A percentile compares a stretch with the other conserved stretches of the same genome.
phyloP scores from a whole-genome alignment of 768 basidiomycete species.

The Asterophora lycoperdoides region DNA sequence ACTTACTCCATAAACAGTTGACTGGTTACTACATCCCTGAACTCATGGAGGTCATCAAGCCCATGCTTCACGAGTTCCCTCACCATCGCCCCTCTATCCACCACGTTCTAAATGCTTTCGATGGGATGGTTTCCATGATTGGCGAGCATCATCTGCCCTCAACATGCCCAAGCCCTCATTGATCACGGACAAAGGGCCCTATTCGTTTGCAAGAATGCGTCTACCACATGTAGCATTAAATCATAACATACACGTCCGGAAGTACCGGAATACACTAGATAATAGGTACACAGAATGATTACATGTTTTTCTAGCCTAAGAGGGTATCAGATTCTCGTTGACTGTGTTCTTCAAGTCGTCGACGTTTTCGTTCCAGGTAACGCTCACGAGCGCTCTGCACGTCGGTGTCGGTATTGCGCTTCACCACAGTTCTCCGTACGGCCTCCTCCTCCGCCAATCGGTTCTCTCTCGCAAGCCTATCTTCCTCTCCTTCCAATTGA shows the following conservation, averaged over 20 bases:
- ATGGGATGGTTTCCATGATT: constrained; percentile 42
- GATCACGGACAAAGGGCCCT: not conserved
- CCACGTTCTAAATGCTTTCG: constrained; percentile 48
- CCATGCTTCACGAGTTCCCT: constrained; percentile 56
- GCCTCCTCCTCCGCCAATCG: constrained; percentile 59
- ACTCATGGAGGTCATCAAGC: constrained; percentile 48
- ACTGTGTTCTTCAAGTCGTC: constrained; percentile 51
- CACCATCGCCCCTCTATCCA: constrained; percentile 47
- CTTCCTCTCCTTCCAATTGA: constrained; percentile 75
- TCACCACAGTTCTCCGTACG: constrained; percentile 61
- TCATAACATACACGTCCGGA: constrained; percentile 6
- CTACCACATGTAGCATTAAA: not conserved
- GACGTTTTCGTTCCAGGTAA: constrained; percentile 76
- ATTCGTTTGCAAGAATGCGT: not conserved
- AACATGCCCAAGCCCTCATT: constrained; percentile 17
- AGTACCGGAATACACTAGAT: constrained; percentile 1
- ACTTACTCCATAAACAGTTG: constrained; percentile 33
- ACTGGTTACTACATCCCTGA: constrained; percentile 57
- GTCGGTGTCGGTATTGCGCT: constrained; percentile 71
- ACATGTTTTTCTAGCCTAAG: constrained; percentile 2
- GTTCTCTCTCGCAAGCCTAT: constrained; percentile 52
- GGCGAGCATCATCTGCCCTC: constrained; percentile 27
- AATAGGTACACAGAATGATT: constrained; percentile 3
- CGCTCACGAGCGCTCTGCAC: constrained; percentile 72
- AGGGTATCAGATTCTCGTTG: constrained; percentile 16